A percentile compares a stretch with the other conserved stretches of the same genome.
Conservation (phyloP, 306 rosid species). For the Potentilla sterilis region DNA sequence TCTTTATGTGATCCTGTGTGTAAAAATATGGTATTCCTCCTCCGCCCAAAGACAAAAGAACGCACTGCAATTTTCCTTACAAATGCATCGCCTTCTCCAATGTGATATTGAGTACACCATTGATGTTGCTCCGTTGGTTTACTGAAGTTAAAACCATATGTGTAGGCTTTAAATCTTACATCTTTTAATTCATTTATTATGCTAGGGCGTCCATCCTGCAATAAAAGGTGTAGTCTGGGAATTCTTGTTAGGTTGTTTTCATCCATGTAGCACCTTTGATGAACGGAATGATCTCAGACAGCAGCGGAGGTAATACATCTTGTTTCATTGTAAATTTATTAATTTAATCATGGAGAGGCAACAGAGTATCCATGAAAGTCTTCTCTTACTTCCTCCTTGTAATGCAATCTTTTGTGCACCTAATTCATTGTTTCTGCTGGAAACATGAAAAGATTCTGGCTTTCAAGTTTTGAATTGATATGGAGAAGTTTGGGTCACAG, state of each 20-base stretch:
- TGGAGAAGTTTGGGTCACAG: not conserved
- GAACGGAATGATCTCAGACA: conserved; percentile 72
- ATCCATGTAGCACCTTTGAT: conserved; percentile 74
- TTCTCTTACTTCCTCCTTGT: not conserved
- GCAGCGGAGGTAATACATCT: conserved; percentile 57
- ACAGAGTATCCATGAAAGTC: not conserved
- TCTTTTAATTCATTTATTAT: conserved; percentile 13
- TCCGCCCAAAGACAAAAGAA: not conserved
- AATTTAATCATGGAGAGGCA: conserved; percentile 5
- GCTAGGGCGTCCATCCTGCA: conserved; percentile 92
- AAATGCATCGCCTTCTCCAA: not conserved
- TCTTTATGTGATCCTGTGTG: not conserved
- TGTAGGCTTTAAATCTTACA: not conserved
- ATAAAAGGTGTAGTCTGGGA: conserved; percentile 94
- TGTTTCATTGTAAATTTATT: conserved; percentile 1
- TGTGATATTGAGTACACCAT: not conserved
- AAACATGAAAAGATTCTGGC: conserved; percentile 8
- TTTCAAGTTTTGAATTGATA: conserved; percentile 13
- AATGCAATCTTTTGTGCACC: not conserved
- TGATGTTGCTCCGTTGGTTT: not conserved
- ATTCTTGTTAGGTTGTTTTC: conserved; percentile 90
- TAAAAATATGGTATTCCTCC: not conserved
- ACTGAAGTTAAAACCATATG: not conserved
- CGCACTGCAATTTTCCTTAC: not conserved
- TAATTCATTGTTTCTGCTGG: conserved; percentile 5